Percentiles rank a stretch among this genome's conserved stretches.
Conservation (phyloP, 805 yeast genomes). For the Tetrapisispora phaffii region DNA sequence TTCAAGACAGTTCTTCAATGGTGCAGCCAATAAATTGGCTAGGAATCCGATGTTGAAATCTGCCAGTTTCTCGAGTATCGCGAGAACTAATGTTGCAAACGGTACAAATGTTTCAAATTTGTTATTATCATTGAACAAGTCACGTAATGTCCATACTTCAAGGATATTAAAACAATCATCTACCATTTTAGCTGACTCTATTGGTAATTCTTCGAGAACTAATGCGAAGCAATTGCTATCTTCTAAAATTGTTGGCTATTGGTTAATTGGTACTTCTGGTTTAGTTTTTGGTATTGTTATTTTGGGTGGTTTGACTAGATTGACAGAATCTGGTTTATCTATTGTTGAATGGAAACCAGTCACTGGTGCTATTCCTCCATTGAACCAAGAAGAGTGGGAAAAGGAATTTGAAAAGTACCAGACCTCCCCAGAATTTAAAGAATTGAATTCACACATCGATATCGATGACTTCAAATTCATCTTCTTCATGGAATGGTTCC, state of each 20-base stretch:
- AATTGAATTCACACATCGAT: slow-evolving; percentile 70
- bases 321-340: slow-evolving; percentile 91
- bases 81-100: not conserved
- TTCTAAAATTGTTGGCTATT: slow-evolving; percentile 62
- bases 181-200: not conserved
- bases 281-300: slow-evolving; percentile 91
- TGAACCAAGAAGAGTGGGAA: slow-evolving; percentile 73
- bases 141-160: slow-evolving; percentile 9
- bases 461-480: slow-evolving; percentile 91
- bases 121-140: not conserved
- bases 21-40: not conserved
- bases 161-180: slow-evolving; percentile 8
- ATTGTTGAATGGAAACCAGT: slow-evolving; percentile 99
- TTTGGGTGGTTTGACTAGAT: slow-evolving; percentile 90
- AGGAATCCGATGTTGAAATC: not conserved
- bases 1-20: not conserved
- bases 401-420: slow-evolving; percentile 72
- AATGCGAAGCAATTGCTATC: slow-evolving; percentile 15
- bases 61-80: not conserved
- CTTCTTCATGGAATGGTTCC: slow-evolving; percentile 96
- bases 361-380: slow-evolving; percentile 89
- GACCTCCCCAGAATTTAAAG: slow-evolving; percentile 83
- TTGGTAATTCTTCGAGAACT: not conserved
- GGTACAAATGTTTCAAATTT: not conserved
- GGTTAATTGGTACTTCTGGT: slow-evolving; percentile 81